Percentiles rank a stretch among this genome's conserved stretches.
Conservation (phyloP, 2,329 filamentous ascomycete species). For the Dichotomopilus funicola region DNA sequence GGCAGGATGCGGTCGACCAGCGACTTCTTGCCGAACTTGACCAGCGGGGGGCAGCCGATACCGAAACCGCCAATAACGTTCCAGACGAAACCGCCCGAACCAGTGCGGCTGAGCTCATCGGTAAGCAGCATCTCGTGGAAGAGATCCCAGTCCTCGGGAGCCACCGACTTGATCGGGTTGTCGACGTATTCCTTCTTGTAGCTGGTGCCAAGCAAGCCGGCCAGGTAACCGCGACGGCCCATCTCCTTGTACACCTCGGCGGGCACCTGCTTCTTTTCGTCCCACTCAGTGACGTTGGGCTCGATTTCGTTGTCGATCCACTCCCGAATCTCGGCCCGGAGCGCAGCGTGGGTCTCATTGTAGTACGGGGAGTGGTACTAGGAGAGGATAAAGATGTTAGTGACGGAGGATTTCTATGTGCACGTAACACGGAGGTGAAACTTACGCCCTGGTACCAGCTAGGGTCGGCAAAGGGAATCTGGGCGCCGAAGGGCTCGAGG, state of each 20-base stretch:
- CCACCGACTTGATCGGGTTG: constrained; percentile 67
- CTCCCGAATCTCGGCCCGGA: constrained; percentile 83
- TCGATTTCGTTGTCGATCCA: constrained; percentile 89
- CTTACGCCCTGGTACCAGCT: constrained; percentile 90
- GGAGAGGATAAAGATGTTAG: constrained; percentile 8
- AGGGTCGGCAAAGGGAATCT: constrained; percentile 88
- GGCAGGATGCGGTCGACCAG: constrained; percentile 84
- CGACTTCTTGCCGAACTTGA: constrained; percentile 84
- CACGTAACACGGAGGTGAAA: constrained; percentile 2
- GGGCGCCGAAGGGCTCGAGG: constrained; percentile 75
- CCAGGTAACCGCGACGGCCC: constrained; percentile 86
- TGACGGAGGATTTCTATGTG: too few species aligned
- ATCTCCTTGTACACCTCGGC: constrained; percentile 90
- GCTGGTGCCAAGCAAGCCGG: constrained; percentile 79
- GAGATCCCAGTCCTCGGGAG: constrained; percentile 88
- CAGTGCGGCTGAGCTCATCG: constrained; percentile 84
- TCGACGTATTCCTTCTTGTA: constrained; percentile 72
- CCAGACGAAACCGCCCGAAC: constrained; percentile 92
- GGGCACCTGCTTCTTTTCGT: constrained; percentile 87
- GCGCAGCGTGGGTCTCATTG: constrained; percentile 86
- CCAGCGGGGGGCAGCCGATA: constrained; percentile 83
- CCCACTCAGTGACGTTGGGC: constrained; percentile 91
- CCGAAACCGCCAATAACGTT: constrained; percentile 95
- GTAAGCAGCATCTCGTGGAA: constrained; percentile 97
- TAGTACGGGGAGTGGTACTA: constrained; percentile 95